A percentile compares a stretch with the other conserved stretches of the same genome.
Evolutionary conservation across 2,329 filamentous ascomycete genomes (phyloP).

Genomic region (Beauveria sp.): DNA sequence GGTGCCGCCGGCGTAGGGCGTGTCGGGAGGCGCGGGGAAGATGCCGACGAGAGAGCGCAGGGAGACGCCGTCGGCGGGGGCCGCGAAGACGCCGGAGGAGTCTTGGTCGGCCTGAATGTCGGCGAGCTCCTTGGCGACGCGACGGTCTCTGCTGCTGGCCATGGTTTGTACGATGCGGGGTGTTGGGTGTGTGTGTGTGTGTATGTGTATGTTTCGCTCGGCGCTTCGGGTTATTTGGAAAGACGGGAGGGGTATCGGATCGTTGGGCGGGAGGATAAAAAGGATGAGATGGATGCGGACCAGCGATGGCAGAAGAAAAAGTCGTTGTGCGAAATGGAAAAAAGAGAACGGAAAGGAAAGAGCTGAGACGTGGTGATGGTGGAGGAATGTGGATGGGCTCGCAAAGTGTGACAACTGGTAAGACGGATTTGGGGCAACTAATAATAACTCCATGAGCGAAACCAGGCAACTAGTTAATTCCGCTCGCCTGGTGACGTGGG

Average conservation of each 20-base stretch:
- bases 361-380: background rate
- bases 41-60: constrained; percentile 76
- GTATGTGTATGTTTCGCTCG: background rate
- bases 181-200: background rate
- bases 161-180: constrained; percentile 21
- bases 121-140: constrained; percentile 66
- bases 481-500: no score
- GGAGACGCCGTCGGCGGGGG: constrained; percentile 57
- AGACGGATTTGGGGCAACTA: no score
- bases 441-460: no score
- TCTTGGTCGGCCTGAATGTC: constrained; percentile 67
- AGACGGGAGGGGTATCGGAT: background rate
- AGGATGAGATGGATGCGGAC: no score
- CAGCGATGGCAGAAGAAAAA: background rate
- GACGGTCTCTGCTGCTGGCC: constrained; percentile 46
- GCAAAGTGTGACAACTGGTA: background rate
- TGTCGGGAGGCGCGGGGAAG: constrained; percentile 83
- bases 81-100: constrained; percentile 67
- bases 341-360: background rate
- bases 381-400: background rate
- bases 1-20: constrained; percentile 82
- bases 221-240: background rate
- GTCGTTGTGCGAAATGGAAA: background rate
- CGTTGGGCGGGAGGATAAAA: no score
- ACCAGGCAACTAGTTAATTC: no score